A percentile compares a stretch with the other conserved stretches of the same genome.
Conservation (phyloP, 2,329 filamentous ascomycete species). For the Talaromyces amestolkiae region DNA sequence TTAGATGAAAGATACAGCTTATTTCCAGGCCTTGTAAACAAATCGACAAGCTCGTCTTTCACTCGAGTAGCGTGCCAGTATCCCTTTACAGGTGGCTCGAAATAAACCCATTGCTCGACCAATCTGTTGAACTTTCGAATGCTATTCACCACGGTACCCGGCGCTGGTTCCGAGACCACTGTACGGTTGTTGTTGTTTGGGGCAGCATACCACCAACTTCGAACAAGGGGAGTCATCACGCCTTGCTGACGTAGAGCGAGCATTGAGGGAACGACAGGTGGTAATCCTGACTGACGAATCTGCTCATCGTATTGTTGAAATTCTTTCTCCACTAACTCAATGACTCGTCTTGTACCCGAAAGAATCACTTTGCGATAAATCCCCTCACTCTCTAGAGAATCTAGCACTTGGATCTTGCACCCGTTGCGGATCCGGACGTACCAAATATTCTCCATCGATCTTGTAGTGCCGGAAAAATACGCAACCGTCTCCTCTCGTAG, state of each 20-base stretch:
- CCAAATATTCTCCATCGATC: conserved; percentile 39
- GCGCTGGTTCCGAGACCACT: not conserved
- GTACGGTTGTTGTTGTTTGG: conserved; percentile 6
- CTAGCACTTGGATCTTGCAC: conserved; percentile 39
- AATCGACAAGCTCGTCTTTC: conserved; percentile 1
- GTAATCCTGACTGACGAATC: not conserved
- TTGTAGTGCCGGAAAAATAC: conserved; percentile 31
- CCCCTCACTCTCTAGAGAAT: conserved; percentile 31
- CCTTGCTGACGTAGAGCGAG: conserved; percentile 26
- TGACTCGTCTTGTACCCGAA: conserved; percentile 34
- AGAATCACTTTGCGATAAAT: conserved; percentile 35
- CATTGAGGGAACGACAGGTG: conserved; percentile 32
- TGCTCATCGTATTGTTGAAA: conserved; percentile 27
- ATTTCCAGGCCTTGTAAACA: conserved; percentile 35
- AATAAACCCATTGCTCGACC: conserved; percentile 37
- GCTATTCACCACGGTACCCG: conserved; percentile 24
- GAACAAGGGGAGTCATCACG: conserved; percentile 29
- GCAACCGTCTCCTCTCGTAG: conserved; percentile 38
- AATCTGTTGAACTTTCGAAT: conserved; percentile 39
- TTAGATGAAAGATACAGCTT: conserved; percentile 37
- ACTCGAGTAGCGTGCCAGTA: not conserved
- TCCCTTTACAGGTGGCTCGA: not conserved
- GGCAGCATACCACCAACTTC: conserved; percentile 29
- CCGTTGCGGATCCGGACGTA: conserved; percentile 35
- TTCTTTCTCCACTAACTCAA: conserved; percentile 31